These are phyloP conservation scores for Chytriomyces confervae DNA, from an alignment of 192 early-diverging fungal genomes.

Conservation along the genomic window DNA sequence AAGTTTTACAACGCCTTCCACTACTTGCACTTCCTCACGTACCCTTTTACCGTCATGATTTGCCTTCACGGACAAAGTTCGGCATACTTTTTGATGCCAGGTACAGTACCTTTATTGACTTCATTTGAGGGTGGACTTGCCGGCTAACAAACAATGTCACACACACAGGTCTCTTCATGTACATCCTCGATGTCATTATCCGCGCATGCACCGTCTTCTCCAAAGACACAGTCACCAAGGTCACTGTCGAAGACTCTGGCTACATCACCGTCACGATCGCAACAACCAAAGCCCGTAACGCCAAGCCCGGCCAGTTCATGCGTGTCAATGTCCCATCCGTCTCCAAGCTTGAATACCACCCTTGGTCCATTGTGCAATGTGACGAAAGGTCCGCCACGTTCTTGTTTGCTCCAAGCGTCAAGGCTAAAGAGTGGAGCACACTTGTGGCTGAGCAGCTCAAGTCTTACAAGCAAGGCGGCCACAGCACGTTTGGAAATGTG, in stretches of 20 bases:
- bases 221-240: conserved; percentile 61
- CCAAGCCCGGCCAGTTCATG: conserved; percentile 76
- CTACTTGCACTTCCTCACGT: conserved; percentile 27
- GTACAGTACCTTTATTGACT: not conserved
- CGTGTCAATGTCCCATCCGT: conserved; percentile 74
- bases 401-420: conserved; percentile 8
- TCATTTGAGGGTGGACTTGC: not conserved
- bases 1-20: conserved; percentile 36
- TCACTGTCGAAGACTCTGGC: conserved; percentile 59
- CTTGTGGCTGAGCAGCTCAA: not conserved
- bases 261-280: conserved; percentile 65
- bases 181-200: conserved; percentile 65
- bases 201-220: conserved; percentile 59
- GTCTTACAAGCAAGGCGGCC: not conserved
- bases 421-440: conserved; percentile 20
- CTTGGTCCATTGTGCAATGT: conserved; percentile 75
- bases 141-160: conserved; percentile 21
- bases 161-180: conserved; percentile 57
- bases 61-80: conserved; percentile 3
- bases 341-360: conserved; percentile 77
- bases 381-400: not conserved
- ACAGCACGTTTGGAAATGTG: not conserved
- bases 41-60: conserved; percentile 20
- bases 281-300: conserved; percentile 46
- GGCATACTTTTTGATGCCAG: conserved; percentile 23